phyloP scores from a whole-genome alignment of 306 rosid species.

The Hylodesmum podocarpum region DNA sequence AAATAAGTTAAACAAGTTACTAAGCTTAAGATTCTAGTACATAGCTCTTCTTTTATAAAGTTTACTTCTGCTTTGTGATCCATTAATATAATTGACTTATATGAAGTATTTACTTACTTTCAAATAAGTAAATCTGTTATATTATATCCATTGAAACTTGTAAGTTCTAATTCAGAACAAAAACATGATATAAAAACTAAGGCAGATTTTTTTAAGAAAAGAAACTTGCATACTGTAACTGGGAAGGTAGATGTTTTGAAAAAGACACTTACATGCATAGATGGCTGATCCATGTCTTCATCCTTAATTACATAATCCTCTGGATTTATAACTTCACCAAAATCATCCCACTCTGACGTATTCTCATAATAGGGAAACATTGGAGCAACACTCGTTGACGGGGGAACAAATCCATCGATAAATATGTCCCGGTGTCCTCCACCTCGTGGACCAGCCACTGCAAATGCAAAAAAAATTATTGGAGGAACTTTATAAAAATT shows the following conservation, averaged over 20 bases:
- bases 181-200: slow-evolving; percentile 11
- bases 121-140: neutral
- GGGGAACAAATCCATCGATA: slow-evolving; percentile 89
- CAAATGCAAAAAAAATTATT: slow-evolving; percentile 36
- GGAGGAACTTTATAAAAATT: neutral
- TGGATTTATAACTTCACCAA: slow-evolving; percentile 98
- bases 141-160: slow-evolving; percentile 7
- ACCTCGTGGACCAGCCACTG: slow-evolving; percentile 54
- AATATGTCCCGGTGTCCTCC: slow-evolving; percentile 67
- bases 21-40: slow-evolving; percentile 4
- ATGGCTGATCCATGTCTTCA: slow-evolving; percentile 80
- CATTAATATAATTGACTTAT: slow-evolving; percentile 3
- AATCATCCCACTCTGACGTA: slow-evolving; percentile 88
- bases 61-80: slow-evolving; percentile 7
- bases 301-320: slow-evolving; percentile 95
- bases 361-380: slow-evolving; percentile 88
- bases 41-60: neutral
- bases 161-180: neutral
- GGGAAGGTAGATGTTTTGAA: slow-evolving; percentile 18
- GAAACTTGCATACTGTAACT: neutral
- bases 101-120: neutral
- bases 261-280: slow-evolving; percentile 58
- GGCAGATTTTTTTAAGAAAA: neutral
- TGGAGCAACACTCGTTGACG: slow-evolving; percentile 80
- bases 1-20: neutral